These are phyloP conservation scores for Lyophyllum semitale DNA, from an alignment of 768 basidiomycete genomes.

Conservation along the genomic window DNA sequence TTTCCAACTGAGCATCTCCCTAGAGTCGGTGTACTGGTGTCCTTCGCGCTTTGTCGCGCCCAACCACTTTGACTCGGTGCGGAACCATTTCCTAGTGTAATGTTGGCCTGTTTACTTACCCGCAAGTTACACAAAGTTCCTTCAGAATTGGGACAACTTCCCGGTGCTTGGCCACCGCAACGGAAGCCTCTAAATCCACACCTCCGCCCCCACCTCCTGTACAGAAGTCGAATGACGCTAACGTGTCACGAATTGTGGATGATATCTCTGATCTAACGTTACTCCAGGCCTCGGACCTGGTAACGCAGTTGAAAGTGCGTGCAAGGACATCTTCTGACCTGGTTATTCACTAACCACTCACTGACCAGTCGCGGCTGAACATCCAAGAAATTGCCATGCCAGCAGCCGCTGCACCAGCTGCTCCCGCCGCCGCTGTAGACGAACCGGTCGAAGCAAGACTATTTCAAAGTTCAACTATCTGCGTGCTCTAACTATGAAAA, in stretches of 20 bases:
- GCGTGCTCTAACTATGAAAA: neutral
- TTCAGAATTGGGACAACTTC: constrained; percentile 39
- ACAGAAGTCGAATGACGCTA: constrained; percentile 53
- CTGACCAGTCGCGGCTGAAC: constrained; percentile 77
- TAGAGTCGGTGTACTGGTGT: constrained; percentile 48
- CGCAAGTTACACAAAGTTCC: constrained; percentile 27
- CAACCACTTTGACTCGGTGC: constrained; percentile 37
- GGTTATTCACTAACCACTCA: neutral
- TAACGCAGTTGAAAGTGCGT: constrained; percentile 84
- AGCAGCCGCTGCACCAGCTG: constrained; percentile 60
- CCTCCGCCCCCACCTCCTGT: constrained; percentile 44
- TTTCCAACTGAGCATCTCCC: constrained; percentile 1
- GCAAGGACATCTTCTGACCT: neutral
- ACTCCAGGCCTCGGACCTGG: constrained; percentile 94
- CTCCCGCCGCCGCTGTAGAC: constrained; percentile 59
- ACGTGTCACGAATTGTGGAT: constrained; percentile 83
- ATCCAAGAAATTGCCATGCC: constrained; percentile 98
- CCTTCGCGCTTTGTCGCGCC: constrained; percentile 44
- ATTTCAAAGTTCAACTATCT: neutral
- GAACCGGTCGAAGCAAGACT: constrained; percentile 65
- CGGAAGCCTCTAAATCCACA: constrained; percentile 43
- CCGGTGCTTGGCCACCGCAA: constrained; percentile 61
- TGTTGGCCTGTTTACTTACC: constrained; percentile 9
- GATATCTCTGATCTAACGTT: constrained; percentile 88
- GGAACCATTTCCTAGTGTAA: constrained; percentile 13